These are phyloP conservation scores for Penicillium sp. DNA, from an alignment of 2,329 filamentous ascomycete genomes.

Conservation along the genomic window DNA sequence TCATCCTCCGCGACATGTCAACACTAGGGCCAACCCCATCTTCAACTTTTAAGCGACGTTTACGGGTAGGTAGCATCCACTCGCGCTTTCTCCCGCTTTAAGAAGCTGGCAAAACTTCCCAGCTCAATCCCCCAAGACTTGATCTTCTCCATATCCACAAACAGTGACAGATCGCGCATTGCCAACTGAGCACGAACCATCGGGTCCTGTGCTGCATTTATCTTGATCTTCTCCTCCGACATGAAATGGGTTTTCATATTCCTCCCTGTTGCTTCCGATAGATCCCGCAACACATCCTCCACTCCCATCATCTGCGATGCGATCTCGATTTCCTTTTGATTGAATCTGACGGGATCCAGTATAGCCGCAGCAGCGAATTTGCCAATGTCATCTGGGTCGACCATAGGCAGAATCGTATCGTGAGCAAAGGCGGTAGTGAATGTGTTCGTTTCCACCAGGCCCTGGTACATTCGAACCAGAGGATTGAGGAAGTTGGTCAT, in stretches of 20 bases:
- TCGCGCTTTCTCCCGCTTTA: slow-evolving; percentile 40
- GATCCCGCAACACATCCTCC: slow-evolving; percentile 36
- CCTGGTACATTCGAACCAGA: slow-evolving; percentile 41
- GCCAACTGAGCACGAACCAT: slow-evolving; percentile 41
- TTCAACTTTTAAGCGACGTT: background rate
- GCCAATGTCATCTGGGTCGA: slow-evolving; percentile 51
- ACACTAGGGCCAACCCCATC: background rate
- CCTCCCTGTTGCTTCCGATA: slow-evolving; percentile 36
- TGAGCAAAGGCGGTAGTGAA: slow-evolving; percentile 38
- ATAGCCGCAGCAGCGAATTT: slow-evolving; percentile 47
- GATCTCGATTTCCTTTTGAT: slow-evolving; percentile 41
- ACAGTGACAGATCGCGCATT: slow-evolving; percentile 36
- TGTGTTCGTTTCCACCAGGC: slow-evolving; percentile 38
- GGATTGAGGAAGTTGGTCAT: slow-evolving; percentile 52
- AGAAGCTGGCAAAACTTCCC: slow-evolving; percentile 46
- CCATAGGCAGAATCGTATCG: slow-evolving; percentile 42
- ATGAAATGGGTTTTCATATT: slow-evolving; percentile 41
- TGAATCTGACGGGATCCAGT: slow-evolving; percentile 42
- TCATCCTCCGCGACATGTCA: background rate
- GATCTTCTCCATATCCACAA: slow-evolving; percentile 34
- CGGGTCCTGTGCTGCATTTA: slow-evolving; percentile 34
- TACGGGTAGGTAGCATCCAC: slow-evolving; percentile 17
- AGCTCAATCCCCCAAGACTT: slow-evolving; percentile 43
- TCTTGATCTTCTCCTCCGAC: slow-evolving; percentile 43
- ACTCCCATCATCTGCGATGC: slow-evolving; percentile 42